Percentiles rank a stretch among this genome's conserved stretches.
phyloP scores from a whole-genome alignment of 208 protist genomes.

The Acanthamoeba rhysodes region DNA sequence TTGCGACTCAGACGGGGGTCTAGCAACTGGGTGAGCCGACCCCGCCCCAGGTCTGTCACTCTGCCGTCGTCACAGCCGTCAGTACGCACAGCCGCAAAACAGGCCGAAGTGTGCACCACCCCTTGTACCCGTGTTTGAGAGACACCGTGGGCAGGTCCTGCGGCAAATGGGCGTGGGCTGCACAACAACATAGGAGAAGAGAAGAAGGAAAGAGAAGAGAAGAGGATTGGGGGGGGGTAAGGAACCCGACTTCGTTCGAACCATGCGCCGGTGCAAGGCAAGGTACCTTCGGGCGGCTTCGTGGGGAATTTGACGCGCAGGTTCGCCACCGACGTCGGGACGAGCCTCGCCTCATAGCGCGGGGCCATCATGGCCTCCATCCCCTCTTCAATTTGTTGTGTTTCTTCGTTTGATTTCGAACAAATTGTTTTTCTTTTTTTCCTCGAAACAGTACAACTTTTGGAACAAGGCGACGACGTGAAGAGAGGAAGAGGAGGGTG shows the following conservation, averaged over 20 bases:
- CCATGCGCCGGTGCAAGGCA: no score
- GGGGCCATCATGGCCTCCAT: not conserved
- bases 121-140: conserved; percentile 42
- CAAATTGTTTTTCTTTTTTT: not conserved
- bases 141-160: not conserved
- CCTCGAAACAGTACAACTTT: not conserved
- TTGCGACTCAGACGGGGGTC: conserved; percentile 58
- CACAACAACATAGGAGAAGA: no score
- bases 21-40: conserved; percentile 12
- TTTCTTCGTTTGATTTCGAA: not conserved
- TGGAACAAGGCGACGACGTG: no score
- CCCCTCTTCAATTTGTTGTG: not conserved
- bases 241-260: not conserved
- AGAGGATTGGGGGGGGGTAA: no score
- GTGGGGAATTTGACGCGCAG: not conserved
- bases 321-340: not conserved
- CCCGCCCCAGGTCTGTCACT: conserved; percentile 2
- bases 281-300: not conserved
- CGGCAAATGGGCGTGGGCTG: not conserved
- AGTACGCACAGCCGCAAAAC: not conserved
- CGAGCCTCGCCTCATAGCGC: not conserved
- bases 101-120: not conserved
- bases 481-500: not conserved
- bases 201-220: not conserved
- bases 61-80: not conserved